Conservation (phyloP, 306 rosid genomes). For the Quercus alba region DNA sequence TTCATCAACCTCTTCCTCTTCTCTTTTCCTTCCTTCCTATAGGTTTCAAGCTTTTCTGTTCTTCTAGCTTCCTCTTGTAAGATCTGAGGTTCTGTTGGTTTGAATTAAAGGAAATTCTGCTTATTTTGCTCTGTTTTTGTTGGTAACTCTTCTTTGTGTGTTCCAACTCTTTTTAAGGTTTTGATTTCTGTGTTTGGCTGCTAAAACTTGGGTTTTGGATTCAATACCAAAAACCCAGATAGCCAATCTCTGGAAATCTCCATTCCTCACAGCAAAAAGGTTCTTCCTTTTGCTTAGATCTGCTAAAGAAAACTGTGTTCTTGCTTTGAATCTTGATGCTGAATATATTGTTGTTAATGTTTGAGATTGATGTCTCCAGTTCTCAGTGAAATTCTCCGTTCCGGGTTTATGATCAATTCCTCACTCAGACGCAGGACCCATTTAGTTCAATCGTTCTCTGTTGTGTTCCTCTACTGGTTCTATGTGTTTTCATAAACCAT, state of each 20-base stretch:
- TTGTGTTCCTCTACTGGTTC: slow-evolving; percentile 90
- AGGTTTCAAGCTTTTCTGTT: background rate
- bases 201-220: slow-evolving; percentile 8
- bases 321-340: slow-evolving; percentile 26
- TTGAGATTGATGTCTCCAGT: slow-evolving; percentile 87
- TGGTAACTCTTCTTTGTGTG: background rate
- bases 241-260: background rate
- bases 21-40: background rate
- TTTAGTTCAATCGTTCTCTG: slow-evolving; percentile 90
- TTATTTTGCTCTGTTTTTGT: background rate
- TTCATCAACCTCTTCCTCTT: slow-evolving; percentile 32
- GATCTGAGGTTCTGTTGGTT: slow-evolving; percentile 4
- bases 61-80: background rate
- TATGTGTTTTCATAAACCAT: slow-evolving; percentile 69
- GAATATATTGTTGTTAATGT: slow-evolving; percentile 42
- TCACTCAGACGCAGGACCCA: slow-evolving; percentile 82
- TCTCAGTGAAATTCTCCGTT: slow-evolving; percentile 89
- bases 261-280: slow-evolving; percentile 5
- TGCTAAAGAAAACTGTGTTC: background rate
- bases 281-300: background rate
- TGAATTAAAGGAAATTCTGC: background rate
- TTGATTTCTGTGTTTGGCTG: background rate
- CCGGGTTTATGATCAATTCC: slow-evolving; percentile 80
- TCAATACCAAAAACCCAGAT: background rate
- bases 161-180: background rate